Evolutionary conservation across 2,329 filamentous ascomycete genomes (phyloP), one percentile per base, ranked within the genome.

Genomic region (Penicillium griseofulvum): DNA sequence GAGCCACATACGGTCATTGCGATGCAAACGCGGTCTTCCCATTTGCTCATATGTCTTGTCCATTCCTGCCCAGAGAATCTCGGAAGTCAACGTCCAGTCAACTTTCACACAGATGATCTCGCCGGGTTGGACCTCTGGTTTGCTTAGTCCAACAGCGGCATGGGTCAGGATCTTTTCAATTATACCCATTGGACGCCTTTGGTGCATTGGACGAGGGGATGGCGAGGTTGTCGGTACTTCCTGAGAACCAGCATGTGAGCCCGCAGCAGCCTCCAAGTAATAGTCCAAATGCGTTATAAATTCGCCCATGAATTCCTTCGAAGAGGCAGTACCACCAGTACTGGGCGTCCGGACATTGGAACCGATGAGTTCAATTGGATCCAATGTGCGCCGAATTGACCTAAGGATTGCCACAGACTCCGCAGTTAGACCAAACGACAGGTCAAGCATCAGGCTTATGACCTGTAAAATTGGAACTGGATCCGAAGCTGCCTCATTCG

Each of bases 1-100:
- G 8, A 81, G 69, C 79, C 78, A 81, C 53, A 81, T 74, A 0
- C 78, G 67, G 55, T 80, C 78, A 54, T 80, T 81, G 16, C 79
- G 76, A 60, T 74, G 79, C 16, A 78, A 74, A 5, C 74, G 70
- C 1, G 76, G 76, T 29, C 65, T 60, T 4, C 76, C 76, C 17
- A 80, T 62, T 5, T 64, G 53, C 11, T 77, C 63, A 56, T 79
- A 78, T 7, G 71, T 74, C 41, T 63, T 65, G 34, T 74, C 70
- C 77, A 80, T 79, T 33, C 72, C 63, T 3, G 56, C 39, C 50
- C 50, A 79, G 6, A 68, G 70, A 1, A 71, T 57, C 52, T 79
- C 76, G 14, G 69, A 74, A 6, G 76, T 72, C 57, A 78, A 70
- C 48, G 77, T 68, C 76, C 76, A 79, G 57, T 79, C 76, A 2